These are phyloP conservation scores for Arthrocladium fulminans DNA, from an alignment of 2,329 filamentous ascomycete species.

Conservation along the genomic window DNA sequence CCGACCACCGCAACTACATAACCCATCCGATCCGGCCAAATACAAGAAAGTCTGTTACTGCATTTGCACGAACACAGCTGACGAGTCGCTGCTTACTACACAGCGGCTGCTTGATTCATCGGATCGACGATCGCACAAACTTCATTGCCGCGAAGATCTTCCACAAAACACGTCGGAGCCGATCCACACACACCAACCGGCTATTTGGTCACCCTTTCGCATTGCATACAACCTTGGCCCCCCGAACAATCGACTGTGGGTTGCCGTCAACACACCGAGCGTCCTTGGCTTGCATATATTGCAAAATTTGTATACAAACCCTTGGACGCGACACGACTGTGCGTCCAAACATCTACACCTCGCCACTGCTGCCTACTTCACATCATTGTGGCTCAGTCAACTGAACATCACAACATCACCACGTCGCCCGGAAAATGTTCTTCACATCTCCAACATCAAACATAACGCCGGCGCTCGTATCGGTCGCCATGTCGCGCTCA, in stretches of 20 bases:
- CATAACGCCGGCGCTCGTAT: constrained; percentile 21
- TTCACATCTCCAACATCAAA: constrained; percentile 21
- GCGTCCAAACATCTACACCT: constrained; percentile 1
- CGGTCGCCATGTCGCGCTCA: constrained; percentile 23
- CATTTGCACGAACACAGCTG: no score
- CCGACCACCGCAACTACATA: constrained; percentile 4
- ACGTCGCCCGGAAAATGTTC: constrained; percentile 13
- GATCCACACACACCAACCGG: constrained; percentile 5
- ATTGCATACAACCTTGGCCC: constrained; percentile 3
- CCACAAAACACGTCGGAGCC: constrained; percentile 10
- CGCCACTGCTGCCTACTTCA: background rate
- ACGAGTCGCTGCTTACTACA: background rate
- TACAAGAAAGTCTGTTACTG: no score
- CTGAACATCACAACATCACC: background rate
- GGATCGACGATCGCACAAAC: constrained; percentile 12
- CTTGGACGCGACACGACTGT: background rate
- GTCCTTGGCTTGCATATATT: background rate
- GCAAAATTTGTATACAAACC: background rate
- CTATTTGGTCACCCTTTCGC: constrained; percentile 2
- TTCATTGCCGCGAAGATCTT: constrained; percentile 22
- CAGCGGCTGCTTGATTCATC: no score
- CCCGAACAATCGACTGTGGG: background rate
- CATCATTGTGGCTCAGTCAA: background rate
- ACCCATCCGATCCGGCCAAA: background rate
- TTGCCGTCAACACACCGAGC: background rate